Evolutionary conservation across 2,329 filamentous ascomycete genomes (phyloP).

Genomic region (Cordyceps javanica): DNA sequence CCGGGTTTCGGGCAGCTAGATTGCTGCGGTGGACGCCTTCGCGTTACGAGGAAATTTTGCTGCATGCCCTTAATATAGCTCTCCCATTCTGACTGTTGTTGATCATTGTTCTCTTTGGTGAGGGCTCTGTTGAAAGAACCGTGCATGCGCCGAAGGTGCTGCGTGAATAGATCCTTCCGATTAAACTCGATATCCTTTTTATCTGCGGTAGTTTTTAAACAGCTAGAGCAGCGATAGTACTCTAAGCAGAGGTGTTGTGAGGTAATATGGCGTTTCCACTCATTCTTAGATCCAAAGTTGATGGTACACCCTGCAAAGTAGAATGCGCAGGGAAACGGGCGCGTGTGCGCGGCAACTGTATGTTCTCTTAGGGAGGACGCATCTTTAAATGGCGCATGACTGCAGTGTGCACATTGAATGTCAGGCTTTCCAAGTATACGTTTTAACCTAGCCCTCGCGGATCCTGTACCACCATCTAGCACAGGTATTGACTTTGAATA

Average conservation of each 20-base stretch:
- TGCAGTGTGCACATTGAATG: conserved; percentile 54
- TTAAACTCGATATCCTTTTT: conserved; percentile 71
- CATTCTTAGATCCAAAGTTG: conserved; percentile 87
- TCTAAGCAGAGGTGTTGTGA: conserved; percentile 77
- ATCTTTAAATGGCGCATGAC: conserved; percentile 60
- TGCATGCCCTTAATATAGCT: conserved; percentile 64
- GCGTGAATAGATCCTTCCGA: conserved; percentile 90
- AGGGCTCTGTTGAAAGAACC: conserved; percentile 56
- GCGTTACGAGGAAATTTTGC: conserved; percentile 62
- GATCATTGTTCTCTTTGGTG: conserved; percentile 48
- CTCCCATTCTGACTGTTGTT: conserved; percentile 57
- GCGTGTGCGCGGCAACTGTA: conserved; percentile 60
- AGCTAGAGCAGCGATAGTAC: conserved; percentile 59
- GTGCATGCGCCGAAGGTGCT: conserved; percentile 93
- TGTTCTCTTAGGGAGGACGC: conserved; percentile 60
- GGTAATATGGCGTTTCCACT: conserved; percentile 93
- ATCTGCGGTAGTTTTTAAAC: conserved; percentile 46
- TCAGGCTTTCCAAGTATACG: conserved; percentile 52
- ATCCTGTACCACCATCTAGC: conserved; percentile 23
- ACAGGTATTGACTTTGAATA: conserved; percentile 11
- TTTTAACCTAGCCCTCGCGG: conserved; percentile 36
- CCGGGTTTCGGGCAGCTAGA: conserved; percentile 67
- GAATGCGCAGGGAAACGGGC: conserved; percentile 80
- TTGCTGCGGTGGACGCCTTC: conserved; percentile 62
- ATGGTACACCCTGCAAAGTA: conserved; percentile 76